phyloP scores from a whole-genome alignment of 345 rosid species.

The Rhodamnia rubescens region DNA sequence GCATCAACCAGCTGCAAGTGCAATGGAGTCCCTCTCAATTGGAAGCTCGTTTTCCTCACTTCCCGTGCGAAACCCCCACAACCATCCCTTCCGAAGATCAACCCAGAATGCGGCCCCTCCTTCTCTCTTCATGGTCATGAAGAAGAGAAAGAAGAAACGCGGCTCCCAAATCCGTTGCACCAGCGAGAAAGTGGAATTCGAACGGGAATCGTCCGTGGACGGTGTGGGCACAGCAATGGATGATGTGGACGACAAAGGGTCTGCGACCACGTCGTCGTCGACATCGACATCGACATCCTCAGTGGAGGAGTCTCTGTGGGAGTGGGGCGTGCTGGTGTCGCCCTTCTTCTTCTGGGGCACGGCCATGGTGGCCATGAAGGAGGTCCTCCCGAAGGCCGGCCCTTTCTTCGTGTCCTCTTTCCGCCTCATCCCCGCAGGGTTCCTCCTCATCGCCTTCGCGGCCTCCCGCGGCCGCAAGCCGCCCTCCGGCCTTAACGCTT shows the following conservation, averaged over 20 bases:
- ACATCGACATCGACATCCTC: background rate
- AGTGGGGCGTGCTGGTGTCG: slow-evolving; percentile 64
- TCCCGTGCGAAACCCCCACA: background rate
- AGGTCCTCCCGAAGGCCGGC: slow-evolving; percentile 73
- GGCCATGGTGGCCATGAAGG: slow-evolving; percentile 98
- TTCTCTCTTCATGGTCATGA: background rate
- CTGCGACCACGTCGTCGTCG: background rate
- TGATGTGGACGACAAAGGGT: background rate
- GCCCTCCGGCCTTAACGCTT: slow-evolving; percentile 69
- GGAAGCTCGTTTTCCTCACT: background rate
- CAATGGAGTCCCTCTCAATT: background rate
- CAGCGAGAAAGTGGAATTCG: background rate
- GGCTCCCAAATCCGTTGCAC: background rate
- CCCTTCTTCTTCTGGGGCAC: slow-evolving; percentile 99
- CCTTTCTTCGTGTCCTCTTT: slow-evolving; percentile 84
- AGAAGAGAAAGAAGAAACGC: background rate
- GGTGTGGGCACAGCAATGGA: background rate
- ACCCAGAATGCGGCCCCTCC: background rate
- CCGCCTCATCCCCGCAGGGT: slow-evolving; percentile 83
- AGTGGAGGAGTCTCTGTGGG: slow-evolving; percentile 11
- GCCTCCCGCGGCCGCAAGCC: slow-evolving; percentile 38
- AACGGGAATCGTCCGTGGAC: background rate
- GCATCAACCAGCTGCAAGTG: background rate
- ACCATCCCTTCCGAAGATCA: background rate
- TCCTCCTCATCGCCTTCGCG: slow-evolving; percentile 64